Base-by-base conservation (phyloP, 2,329 filamentous ascomycete species). In the Camptophora hylomeconis region DNA sequence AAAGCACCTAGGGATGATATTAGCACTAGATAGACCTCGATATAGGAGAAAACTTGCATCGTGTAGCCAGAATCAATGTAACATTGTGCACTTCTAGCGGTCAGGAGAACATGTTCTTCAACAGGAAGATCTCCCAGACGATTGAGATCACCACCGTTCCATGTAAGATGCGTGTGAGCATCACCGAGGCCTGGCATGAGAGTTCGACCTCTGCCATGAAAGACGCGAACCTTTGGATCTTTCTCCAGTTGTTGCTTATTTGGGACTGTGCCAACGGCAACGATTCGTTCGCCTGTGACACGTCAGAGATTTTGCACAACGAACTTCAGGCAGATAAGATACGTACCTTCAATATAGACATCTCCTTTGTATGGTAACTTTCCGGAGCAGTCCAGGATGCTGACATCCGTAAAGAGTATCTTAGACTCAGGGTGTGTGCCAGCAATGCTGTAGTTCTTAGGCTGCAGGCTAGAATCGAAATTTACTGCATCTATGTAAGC, bases 21-120 rank as follows among this genome's bases (percentile, higher is more conserved):
- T 7, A 29, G 19, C 12, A 20, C 16, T 23, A 5, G 10, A 17
- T 9, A 11, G 11, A 16, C 9, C 11, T 26, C 17, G 12, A 11
- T 7, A 25, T n/a, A 20, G 8, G 17, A 11, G 14, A 13, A 10
- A 8, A 24, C 42, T 18, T 38, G 50, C 59, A 64, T 64, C 0
- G 62, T 66, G 40, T 65, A 65, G 1, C 61, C 63, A 3, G 54
- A 61, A 38, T 67, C 61, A 5, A 65, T 43, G 35, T 57, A 66
- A 24, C 49, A 56, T 38, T 56, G 48, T 0, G 63, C 63, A 17
- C 47, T 51, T 17, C 50, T 47, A 3, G 57, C 56, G 0, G 62
- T 63, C 4, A 60, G 37, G 0, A 66, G 44, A 0, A 57, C 57
- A 36, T 67, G 63, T 31, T 67, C 61, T 39, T 67, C 62, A 0